Conservation (phyloP, 345 rosid species). For the Citropsis articulata region DNA sequence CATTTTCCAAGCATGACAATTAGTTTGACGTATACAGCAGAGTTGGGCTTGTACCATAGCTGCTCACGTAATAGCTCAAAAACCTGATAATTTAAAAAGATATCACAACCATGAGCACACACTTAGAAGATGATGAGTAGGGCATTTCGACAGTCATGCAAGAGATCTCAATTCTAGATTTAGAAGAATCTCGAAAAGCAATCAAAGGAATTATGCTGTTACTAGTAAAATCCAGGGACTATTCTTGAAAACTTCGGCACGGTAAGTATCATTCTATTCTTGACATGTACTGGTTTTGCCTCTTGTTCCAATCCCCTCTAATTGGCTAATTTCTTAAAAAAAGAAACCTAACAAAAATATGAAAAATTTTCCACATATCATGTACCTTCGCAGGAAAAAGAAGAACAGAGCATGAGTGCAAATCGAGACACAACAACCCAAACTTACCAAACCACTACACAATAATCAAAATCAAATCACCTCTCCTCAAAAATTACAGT, state of each 20-base stretch:
- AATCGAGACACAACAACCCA: neutral
- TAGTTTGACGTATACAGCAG: conserved; percentile 68
- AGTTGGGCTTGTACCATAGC: conserved; percentile 76
- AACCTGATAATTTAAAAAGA: conserved; percentile 41
- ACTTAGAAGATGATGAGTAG: neutral
- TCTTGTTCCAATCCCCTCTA: neutral
- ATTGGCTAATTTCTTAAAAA: neutral
- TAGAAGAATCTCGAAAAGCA: neutral
- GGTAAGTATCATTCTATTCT: neutral
- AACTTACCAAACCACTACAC: neutral
- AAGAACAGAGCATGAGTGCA: neutral
- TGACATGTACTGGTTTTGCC: neutral
- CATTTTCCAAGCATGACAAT: conserved; percentile 94
- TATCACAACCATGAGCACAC: neutral
- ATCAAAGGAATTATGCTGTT: neutral
- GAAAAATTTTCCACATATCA: neutral
- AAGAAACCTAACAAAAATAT: neutral
- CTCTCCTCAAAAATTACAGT: neutral
- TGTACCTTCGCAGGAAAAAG: neutral
- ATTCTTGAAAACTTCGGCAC: neutral
- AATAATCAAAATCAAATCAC: neutral
- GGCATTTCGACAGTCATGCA: neutral
- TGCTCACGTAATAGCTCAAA: conserved; percentile 76
- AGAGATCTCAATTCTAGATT: neutral
- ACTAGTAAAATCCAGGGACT: neutral